These are phyloP conservation scores for Boletus eberwhitei DNA, from an alignment of 768 basidiomycete species.

Conservation along the genomic window DNA sequence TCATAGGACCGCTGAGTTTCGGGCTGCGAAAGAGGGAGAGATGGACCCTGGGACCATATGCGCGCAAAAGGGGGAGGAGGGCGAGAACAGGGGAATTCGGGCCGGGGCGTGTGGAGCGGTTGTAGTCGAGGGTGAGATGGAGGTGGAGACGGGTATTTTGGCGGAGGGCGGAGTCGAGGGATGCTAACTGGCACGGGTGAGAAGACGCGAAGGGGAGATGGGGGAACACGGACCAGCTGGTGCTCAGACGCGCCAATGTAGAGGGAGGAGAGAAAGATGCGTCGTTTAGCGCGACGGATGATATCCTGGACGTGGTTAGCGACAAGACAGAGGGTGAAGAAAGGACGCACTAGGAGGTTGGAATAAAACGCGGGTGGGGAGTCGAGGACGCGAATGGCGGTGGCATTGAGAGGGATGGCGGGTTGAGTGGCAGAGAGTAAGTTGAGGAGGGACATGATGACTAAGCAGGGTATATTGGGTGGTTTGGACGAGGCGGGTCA, in stretches of 20 bases:
- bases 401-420: conserved; percentile 41
- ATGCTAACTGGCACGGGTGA: conserved; percentile 54
- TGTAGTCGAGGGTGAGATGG: conserved; percentile 74
- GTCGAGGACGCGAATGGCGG: conserved; percentile 51
- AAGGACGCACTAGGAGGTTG: conserved; percentile 46
- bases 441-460: conserved; percentile 20
- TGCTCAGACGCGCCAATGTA: conserved; percentile 82
- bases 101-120: conserved; percentile 75
- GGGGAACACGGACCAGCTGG: conserved; percentile 61
- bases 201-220: background rate
- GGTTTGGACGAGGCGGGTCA: background rate
- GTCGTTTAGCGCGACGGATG: conserved; percentile 68
- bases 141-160: conserved; percentile 61
- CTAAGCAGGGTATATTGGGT: conserved; percentile 14
- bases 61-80: conserved; percentile 69
- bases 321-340: rapidly evolving
- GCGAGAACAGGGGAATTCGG: conserved; percentile 61
- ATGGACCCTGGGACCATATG: conserved; percentile 69
- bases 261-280: conserved; percentile 87
- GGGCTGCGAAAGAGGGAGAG: conserved; percentile 88
- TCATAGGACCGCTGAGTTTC: conserved; percentile 69
- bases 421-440: conserved; percentile 43
- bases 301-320: conserved; percentile 50
- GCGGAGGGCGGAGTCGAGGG: conserved; percentile 58
- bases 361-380: conserved; percentile 59